Base-by-base conservation (phyloP, 2,329 filamentous ascomycete species). In the Penicillium occitanis region DNA sequence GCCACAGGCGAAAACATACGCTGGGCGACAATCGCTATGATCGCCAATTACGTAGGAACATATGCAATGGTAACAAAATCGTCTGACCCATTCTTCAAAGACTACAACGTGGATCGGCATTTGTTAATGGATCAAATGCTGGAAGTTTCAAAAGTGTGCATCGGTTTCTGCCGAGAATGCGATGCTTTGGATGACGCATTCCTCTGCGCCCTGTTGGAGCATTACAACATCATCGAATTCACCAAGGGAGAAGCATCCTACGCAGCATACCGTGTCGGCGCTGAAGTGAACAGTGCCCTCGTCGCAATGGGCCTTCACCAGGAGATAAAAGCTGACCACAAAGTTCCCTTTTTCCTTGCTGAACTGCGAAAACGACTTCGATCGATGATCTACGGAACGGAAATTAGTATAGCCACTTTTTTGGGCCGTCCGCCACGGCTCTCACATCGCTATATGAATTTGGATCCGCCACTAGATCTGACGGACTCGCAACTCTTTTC, bases 311-410 rank as follows among this genome's bases (percentile, higher is more conserved):
- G 51, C 4, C 51, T 55, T 19, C 51, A 55, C 17, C 51, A 55
- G 28, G 51, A 55, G 30, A 55, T 55, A 11, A 55, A 55, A 22
- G 28, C 30, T 5, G 30, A 55, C 13, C 3, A 19, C 7, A 33
- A 35, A 55, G n/a, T 55, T 13, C 51, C 51, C 10, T 55, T 55
- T 22, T 55, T 55, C 17, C 51, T 55, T 19, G 51, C 30, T 19
- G 51, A 55, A 17, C n/a, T 55, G 30, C 51, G 51, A 2, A 55
- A 55, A 55, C 30, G 51, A 55, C 17, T 55, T 35, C 51, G 51
- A 22, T 3, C 30, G n/a, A 22, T 55, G 8, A 13, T 37, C 2
- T 55, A 55, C 30, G 30, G n/a, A 22, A 13, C 4, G 51, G 51
- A 55, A 37, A 55, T 55, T n/a, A 22, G 30, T 14, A 55, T 14